Base-by-base conservation (phyloP, 306 rosid species). In the Ormosia semicastrata region DNA sequence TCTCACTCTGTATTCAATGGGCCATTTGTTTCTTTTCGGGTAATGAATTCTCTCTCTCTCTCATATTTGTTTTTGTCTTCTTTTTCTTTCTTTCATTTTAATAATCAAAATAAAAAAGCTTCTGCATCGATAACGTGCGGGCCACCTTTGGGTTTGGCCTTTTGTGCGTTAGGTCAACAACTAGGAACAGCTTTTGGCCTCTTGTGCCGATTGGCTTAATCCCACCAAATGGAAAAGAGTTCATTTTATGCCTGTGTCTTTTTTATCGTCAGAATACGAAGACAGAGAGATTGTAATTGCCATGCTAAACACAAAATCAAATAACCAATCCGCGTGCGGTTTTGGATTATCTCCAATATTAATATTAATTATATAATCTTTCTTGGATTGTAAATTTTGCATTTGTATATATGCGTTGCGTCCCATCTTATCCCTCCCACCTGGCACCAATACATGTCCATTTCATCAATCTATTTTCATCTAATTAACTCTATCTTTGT, bases 131-230 rank as follows among this genome's bases (percentile, higher is more conserved):
- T 34, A 87, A 84, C 88, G 84, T 80, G 94, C 75, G 89, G 88
- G 80, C 88, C 97, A 88, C 78, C 43, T 36, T 5, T 36, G 60
- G 40, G 82, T 89, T 90, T 94, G 96, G 88, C 88, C 56, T 78
- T 82, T 75, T 64, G 80, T 82, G 94, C 57, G 71, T 83, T 87
- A 78, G 94, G 97, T 94, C 93, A 89, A 94, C 95, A 89, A 88
- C 87, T 79, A 72, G 92, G 93, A 88, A 84, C 83, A 86, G 64
- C 75, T 85, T 86, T 89, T 85, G 96, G 83, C 90, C 56, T 85
- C 58, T 92, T 85, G 59, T 86, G 90, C 86, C 80, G 13, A 70
- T 86, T 62, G 75, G 83, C 82, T 84, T 84, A 81, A 83, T 79
- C 82, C 86, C 88, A 85, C 90, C 87, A 75, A 87, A 60, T 66